Conservation (phyloP, 2,329 filamentous ascomycete genomes). For the Aspergillus sp. region DNA sequence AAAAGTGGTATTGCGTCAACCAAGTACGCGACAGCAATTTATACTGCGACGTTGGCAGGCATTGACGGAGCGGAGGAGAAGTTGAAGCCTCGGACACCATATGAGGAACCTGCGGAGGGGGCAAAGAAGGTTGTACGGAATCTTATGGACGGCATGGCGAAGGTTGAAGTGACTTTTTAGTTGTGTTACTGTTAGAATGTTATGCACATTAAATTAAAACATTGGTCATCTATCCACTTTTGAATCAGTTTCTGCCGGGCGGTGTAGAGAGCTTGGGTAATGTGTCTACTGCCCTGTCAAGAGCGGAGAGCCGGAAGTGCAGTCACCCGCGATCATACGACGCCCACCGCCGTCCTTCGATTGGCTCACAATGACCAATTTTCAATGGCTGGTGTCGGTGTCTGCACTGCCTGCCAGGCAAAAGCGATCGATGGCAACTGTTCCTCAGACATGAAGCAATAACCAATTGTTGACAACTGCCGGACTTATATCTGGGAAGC, state of each 20-base stretch:
- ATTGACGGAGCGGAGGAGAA: slow-evolving; percentile 60
- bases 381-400: background rate
- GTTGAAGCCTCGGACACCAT: slow-evolving; percentile 62
- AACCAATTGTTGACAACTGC: slow-evolving; percentile 1
- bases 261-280: background rate
- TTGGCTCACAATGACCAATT: slow-evolving; percentile 13
- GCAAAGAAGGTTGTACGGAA: slow-evolving; percentile 45
- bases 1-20: slow-evolving; percentile 67
- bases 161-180: slow-evolving; percentile 35
- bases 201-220: background rate
- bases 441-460: background rate
- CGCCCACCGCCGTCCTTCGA: slow-evolving; percentile 9
- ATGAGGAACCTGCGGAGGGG: slow-evolving; percentile 49
- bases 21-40: slow-evolving; percentile 67
- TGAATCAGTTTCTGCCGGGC: background rate
- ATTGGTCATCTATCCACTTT: background rate
- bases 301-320: slow-evolving; percentile 20
- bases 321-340: slow-evolving; percentile 35
- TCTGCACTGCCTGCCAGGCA: background rate
- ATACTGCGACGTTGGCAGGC: slow-evolving; percentile 59
- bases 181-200: background rate
- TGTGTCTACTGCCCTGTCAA: background rate
- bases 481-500: background rate
- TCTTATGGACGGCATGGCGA: slow-evolving; percentile 42
- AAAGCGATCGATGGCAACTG: background rate